Base-by-base conservation (phyloP, 176 grass and related monocot species). In the Phragmites australis region DNA sequence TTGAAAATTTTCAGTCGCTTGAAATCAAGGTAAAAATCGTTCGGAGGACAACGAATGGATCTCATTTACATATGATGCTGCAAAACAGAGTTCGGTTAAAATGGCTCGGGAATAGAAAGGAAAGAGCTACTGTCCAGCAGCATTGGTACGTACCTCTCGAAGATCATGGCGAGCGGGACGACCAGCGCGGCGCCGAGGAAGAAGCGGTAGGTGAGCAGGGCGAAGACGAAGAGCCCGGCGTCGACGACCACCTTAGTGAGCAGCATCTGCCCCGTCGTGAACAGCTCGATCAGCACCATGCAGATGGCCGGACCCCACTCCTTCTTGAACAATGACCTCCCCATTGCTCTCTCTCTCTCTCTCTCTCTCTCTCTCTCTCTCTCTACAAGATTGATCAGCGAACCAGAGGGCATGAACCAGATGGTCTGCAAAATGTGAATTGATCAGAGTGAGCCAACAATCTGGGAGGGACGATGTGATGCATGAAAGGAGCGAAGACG, bases 231-330 rank as follows among this genome's bases (percentile, higher is more conserved):
- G 68, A 86, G 84, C 40, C 84, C 84, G n/a, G 76, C 76, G 60
- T 86, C 77, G 3, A 86, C 77, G 7, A 86, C 84, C 27, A 86
- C 84, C 57, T 86, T 86, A 15, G 84, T 86, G 10, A 86, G 84
- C 59, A 86, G 84, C 84, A 86, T 74, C 84, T 86, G 84, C 77
- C 84, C 84, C 50, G 84, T 86, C 15, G 84, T 86, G 84, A 80
- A 86, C 40, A 86, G 68, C 77, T 86, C 84, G 69, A 86, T 86
- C 27, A 86, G 84, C 68, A 86, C 77, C 84, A 86, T 86, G 49
- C 77, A 86, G 48, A 86, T 66, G 34, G 84, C 84, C 68, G 84
- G 77, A 14, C 84, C 77, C 84, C 84, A 86, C 59, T 86, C 76
- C 16, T 16, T 2, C 21, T 86, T 74, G 2, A 81, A 56, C 41